phyloP scores from a whole-genome alignment of 2,329 filamentous ascomycete species.

The Myotisia sp. region DNA sequence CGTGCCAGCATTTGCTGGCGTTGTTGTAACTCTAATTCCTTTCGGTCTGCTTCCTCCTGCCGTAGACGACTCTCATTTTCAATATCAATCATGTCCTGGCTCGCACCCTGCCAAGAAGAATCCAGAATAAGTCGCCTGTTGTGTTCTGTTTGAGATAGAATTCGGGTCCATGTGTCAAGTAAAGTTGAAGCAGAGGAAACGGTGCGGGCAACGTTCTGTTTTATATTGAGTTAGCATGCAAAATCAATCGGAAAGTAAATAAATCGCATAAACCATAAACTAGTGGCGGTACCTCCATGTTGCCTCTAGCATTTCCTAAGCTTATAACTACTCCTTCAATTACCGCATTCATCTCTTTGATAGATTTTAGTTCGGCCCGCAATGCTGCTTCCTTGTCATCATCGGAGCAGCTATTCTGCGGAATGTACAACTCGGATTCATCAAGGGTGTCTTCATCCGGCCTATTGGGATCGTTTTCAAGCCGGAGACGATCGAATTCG shows the following conservation, averaged over 20 bases:
- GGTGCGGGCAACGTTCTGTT: constrained; percentile 66
- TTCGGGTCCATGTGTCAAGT: constrained; percentile 88
- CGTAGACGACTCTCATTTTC: constrained; percentile 63
- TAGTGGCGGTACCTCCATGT: constrained; percentile 32
- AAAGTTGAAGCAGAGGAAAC: constrained; percentile 78
- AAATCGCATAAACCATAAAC: background rate
- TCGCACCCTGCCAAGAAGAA: constrained; percentile 77
- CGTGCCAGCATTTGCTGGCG: constrained; percentile 53
- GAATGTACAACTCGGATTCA: no score
- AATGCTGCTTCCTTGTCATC: constrained; percentile 54
- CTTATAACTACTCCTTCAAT: constrained; percentile 49
- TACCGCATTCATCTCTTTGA: constrained; percentile 73
- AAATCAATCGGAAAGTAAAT: background rate
- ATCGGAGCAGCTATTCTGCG: no score
- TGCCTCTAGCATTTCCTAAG: constrained; percentile 34
- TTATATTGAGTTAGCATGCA: background rate
- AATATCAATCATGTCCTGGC: constrained; percentile 69
- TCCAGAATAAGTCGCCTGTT: constrained; percentile 86
- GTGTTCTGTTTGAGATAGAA: constrained; percentile 92
- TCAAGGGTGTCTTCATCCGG: no score
- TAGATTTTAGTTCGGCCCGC: constrained; percentile 63
- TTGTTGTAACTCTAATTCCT: constrained; percentile 63
- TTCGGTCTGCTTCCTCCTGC: constrained; percentile 63
- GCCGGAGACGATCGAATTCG: no score
- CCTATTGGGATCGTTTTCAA: no score